These are phyloP conservation scores for Casaregolazyma lundiana DNA, from an alignment of 1,139 yeast genomes.

Conservation along the genomic window DNA sequence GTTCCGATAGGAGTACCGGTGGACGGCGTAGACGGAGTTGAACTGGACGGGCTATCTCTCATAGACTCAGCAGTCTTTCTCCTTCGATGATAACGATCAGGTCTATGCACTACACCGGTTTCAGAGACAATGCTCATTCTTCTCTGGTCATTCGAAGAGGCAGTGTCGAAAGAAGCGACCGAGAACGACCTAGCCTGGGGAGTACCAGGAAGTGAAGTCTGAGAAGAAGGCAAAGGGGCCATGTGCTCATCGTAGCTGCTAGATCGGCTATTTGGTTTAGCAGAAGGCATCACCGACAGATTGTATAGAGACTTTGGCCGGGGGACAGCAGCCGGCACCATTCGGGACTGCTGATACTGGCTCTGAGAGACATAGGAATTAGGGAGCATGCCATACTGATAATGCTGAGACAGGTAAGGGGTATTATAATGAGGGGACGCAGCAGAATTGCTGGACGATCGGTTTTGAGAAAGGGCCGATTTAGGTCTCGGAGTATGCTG, in stretches of 20 bases:
- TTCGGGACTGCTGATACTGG: conserved; percentile 11
- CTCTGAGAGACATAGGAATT: conserved; percentile 7
- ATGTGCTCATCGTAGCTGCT: neutral
- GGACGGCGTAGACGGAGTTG: conserved; percentile 2
- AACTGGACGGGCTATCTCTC: conserved; percentile 1
- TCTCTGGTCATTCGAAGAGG: neutral
- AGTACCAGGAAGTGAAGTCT: neutral
- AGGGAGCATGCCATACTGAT: conserved; percentile 4
- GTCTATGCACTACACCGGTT: conserved; percentile 16
- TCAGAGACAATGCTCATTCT: neutral
- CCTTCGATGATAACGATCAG: conserved; percentile 32
- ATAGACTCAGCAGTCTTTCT: conserved; percentile 12
- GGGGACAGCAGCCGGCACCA: conserved; percentile 8
- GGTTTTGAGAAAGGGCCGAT: conserved; percentile 6
- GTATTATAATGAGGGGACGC: conserved; percentile 6
- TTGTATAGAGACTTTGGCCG: conserved; percentile 17
- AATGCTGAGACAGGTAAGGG: conserved; percentile 11
- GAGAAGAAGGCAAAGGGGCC: neutral
- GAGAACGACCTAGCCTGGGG: neutral
- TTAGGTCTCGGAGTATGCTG: conserved; percentile 5
- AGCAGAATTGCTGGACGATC: conserved; percentile 5
- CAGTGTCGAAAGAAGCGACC: neutral
- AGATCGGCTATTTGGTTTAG: neutral
- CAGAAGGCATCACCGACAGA: conserved; percentile 6
- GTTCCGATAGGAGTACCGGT: neutral